These are phyloP conservation scores for Candida orba DNA, from an alignment of 805 yeast species.

Conservation along the genomic window DNA sequence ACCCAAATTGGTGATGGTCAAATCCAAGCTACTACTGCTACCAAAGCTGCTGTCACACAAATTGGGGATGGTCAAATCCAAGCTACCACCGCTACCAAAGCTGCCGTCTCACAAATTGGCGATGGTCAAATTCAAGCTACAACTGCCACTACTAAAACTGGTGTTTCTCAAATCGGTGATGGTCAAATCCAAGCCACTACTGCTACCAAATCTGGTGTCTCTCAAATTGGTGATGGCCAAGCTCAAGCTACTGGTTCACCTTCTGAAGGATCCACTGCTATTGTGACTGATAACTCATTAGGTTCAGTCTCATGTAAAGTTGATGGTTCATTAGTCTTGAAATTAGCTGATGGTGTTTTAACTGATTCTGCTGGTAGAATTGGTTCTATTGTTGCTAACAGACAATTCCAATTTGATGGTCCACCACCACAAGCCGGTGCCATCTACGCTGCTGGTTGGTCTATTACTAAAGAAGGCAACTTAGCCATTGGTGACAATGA, in stretches of 20 bases:
- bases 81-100: constrained; percentile 4
- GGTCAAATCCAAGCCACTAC: constrained; percentile 5
- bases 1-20: constrained; percentile 15
- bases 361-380: constrained; percentile 12
- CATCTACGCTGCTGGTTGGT: constrained; percentile 65
- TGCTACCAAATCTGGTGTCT: neutral
- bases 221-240: constrained; percentile 6
- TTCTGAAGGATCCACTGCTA: neutral
- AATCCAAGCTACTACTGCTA: constrained; percentile 7
- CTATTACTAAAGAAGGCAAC: constrained; percentile 43
- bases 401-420: constrained; percentile 68
- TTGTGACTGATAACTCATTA: neutral
- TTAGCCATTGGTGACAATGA: constrained; percentile 58
- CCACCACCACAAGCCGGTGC: constrained; percentile 82
- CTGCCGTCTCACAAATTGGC: constrained; percentile 1
- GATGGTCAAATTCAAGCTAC: constrained; percentile 5
- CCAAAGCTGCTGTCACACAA: constrained; percentile 49
- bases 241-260: constrained; percentile 1
- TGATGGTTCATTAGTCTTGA: constrained; percentile 4
- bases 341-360: constrained; percentile 5
- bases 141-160: constrained; percentile 1
- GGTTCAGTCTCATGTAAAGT: constrained; percentile 1
- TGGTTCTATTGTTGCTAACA: constrained; percentile 30
- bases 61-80: constrained; percentile 9
- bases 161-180: constrained; percentile 2